Conservation (phyloP, 345 rosid species). For the Aquilaria yunnanensis region DNA sequence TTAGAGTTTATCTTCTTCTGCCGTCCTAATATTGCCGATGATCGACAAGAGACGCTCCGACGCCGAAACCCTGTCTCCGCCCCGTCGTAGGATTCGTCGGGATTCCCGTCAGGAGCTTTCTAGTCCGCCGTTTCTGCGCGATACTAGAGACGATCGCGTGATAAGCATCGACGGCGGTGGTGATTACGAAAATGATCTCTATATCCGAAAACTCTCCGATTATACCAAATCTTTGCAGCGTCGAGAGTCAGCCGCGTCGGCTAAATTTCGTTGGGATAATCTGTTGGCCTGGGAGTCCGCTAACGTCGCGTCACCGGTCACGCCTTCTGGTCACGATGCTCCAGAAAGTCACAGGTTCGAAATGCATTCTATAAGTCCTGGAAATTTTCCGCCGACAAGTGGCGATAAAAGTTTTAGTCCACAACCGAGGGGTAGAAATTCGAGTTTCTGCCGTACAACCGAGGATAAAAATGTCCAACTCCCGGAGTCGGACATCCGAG, state of each 20-base stretch:
- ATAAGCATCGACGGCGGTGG: slow-evolving; percentile 2
- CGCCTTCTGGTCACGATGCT: neutral
- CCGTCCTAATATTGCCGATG: neutral
- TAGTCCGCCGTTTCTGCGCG: neutral
- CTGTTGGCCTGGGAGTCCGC: slow-evolving; percentile 13
- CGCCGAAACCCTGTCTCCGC: too few species aligned
- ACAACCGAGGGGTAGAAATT: neutral
- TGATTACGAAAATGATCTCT: slow-evolving; percentile 4
- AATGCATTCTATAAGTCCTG: neutral
- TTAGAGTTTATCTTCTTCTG: too few species aligned
- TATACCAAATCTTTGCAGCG: slow-evolving; percentile 18
- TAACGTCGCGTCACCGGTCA: neutral
- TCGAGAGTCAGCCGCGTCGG: slow-evolving; percentile 8
- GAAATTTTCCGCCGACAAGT: neutral
- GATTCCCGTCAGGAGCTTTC: too few species aligned
- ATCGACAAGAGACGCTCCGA: neutral
- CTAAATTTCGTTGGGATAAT: slow-evolving; percentile 35
- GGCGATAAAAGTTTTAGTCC: slow-evolving; percentile 2
- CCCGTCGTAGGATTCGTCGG: too few species aligned
- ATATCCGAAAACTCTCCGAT: slow-evolving; percentile 11
- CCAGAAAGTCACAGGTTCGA: slow-evolving; percentile 1
- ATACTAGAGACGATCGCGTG: neutral
- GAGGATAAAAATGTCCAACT: too few species aligned
- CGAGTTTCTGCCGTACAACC: neutral
- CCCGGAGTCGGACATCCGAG: too few species aligned